Base-by-base conservation (phyloP, 352 stramenopile species). In the Globisporangium apiculatum region DNA sequence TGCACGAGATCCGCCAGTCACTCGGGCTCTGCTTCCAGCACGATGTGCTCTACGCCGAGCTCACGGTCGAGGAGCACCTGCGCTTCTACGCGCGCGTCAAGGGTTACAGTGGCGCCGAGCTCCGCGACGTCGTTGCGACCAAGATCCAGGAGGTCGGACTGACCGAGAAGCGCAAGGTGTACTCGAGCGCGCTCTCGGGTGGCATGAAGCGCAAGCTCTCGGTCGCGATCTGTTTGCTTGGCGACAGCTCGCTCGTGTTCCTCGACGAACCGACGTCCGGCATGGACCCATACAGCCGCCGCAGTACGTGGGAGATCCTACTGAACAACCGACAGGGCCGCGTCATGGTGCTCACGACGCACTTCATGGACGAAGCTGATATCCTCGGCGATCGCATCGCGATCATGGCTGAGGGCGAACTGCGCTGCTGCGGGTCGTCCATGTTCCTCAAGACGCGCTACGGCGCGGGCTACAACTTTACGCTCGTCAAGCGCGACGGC, bases 361-460 rank as follows among this genome's bases (percentile, higher is more conserved):
- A 98, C 60, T 98, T 97, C 62, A 97, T 98, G 91, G 91, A 97
- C 50, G 89, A 97, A 64, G 83, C 85, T 9, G 84, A 97, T 52
- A 68, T 91, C 17, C 68, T 97, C 4, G 78, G 75, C 45, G 83
- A 94, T 52, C 75, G 79, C 15, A 88, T 94, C 18, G 73, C 79
- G 9, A 89, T 94, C 53, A 91, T 94, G 83, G 62, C 82, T 1
- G 66, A 90, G 37, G 83, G 92, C 40, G 59, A 65, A 41, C 53
- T 65, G 9, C 59, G 59, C n/a, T 66, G 60, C 68, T 80, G 69
- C 31, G 86, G 86, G 5, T 86, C 79, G 0, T 84, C 81, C 3
- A 61, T 94, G 5, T 95, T 91, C 56, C 60, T 95, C 45, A 95
- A 95, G 67, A 86, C 81, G 17, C 60, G 54, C 48, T 76, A 62